phyloP scores from a whole-genome alignment of 2,329 filamentous ascomycete species.

The Mycosphaerelloides madeirae region DNA sequence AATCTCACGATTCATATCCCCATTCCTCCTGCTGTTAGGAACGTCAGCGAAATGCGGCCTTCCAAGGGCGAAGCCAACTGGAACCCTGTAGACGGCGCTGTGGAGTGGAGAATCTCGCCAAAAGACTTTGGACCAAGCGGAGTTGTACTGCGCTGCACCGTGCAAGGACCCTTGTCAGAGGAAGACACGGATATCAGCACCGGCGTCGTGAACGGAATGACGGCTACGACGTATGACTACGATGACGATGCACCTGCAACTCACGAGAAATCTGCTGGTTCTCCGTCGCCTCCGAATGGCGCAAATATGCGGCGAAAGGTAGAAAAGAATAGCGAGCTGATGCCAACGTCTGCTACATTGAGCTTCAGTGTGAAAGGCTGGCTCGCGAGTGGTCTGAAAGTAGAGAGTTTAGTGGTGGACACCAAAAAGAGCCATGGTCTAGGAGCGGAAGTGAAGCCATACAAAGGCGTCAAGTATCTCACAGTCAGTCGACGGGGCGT shows the following conservation, averaged over 20 bases:
- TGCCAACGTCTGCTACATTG: conserved; percentile 44
- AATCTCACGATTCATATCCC: conserved; percentile 75
- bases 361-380: conserved; percentile 56
- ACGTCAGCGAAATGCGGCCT: conserved; percentile 74
- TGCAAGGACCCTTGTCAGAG: conserved; percentile 58
- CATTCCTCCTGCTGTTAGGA: conserved; percentile 72
- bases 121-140: conserved; percentile 61
- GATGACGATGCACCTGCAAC: conserved; percentile 29
- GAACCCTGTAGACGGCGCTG: conserved; percentile 62
- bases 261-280: conserved; percentile 36
- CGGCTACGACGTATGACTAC: conserved; percentile 41
- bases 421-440: conserved; percentile 78
- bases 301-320: conserved; percentile 1
- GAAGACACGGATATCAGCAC: conserved; percentile 42
- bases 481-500: conserved; percentile 61
- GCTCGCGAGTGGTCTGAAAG: conserved; percentile 60
- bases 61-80: conserved; percentile 80
- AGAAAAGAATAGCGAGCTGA: conserved; percentile 40
- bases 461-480: conserved; percentile 97
- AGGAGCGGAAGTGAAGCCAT: conserved; percentile 84
- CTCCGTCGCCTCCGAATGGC: conserved; percentile 7
- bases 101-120: conserved; percentile 79
- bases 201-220: conserved; percentile 32
- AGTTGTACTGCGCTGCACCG: conserved; percentile 69
- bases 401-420: conserved; percentile 59